These are phyloP conservation scores for Talaromyces sp. DNA, from an alignment of 2,329 filamentous ascomycete genomes.

Conservation along the genomic window DNA sequence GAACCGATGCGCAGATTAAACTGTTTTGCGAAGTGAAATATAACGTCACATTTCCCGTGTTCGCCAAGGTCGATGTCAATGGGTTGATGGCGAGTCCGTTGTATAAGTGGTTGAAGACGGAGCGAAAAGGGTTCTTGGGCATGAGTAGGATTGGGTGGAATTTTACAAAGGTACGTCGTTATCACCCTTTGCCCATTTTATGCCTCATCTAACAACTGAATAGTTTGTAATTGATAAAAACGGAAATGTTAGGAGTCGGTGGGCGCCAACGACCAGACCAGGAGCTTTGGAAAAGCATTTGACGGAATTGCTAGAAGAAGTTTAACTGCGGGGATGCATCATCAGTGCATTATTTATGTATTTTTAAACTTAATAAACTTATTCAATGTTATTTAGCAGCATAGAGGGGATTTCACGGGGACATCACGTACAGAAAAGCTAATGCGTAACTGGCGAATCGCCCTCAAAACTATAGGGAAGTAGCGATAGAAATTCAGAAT, in stretches of 20 bases:
- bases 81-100: too few relatives aligned
- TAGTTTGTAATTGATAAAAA: neutral
- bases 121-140: too few relatives aligned
- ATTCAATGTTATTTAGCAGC: neutral
- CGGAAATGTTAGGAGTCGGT: neutral
- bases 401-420: neutral
- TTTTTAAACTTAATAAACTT: neutral
- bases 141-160: neutral
- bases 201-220: neutral
- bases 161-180: neutral
- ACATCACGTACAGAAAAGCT: neutral
- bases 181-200: neutral
- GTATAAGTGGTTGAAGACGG: too few relatives aligned
- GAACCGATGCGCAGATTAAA: too few relatives aligned
- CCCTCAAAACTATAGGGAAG: slow-evolving; percentile 6
- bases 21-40: too few relatives aligned
- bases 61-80: too few relatives aligned
- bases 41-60: too few relatives aligned
- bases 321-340: neutral
- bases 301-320: neutral
- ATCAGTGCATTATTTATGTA: neutral
- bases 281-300: neutral
- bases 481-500: slow-evolving; percentile 10
- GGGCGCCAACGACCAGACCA: neutral
- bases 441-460: neutral